phyloP scores from a whole-genome alignment of 1,284 basidiomycete species.

The Apiotrichum veenhuisii region DNA sequence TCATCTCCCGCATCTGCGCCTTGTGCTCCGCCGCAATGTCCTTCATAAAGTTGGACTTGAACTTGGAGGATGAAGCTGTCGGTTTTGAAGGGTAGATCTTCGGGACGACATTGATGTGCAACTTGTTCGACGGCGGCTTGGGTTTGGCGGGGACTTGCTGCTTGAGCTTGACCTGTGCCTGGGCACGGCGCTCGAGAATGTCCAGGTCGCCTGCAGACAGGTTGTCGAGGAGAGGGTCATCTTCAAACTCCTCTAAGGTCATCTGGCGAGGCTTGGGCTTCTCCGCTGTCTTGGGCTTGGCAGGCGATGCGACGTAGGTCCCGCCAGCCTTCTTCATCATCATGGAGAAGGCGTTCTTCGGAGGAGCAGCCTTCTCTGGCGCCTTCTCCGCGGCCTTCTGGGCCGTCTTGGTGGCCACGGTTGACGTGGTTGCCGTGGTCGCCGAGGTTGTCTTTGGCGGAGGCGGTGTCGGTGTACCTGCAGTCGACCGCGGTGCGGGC shows the following conservation, averaged over 20 bases:
- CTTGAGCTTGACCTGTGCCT: slow-evolving; percentile 17
- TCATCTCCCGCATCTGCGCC: slow-evolving; percentile 9
- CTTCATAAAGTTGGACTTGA: slow-evolving; percentile 41
- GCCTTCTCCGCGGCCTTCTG: not conserved
- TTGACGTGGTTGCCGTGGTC: too few relatives aligned
- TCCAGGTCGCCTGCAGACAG: slow-evolving; percentile 40
- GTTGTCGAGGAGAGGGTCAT: slow-evolving; percentile 36
- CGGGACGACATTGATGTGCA: slow-evolving; percentile 40
- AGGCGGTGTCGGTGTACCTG: not conserved
- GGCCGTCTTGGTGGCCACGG: too few relatives aligned
- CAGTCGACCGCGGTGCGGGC: not conserved
- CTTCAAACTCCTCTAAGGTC: slow-evolving; percentile 34
- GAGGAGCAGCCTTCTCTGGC: slow-evolving; percentile 5
- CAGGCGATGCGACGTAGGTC: slow-evolving; percentile 8
- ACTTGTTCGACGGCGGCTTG: slow-evolving; percentile 19
- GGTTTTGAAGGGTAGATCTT: slow-evolving; percentile 21
- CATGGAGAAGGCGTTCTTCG: slow-evolving; percentile 45
- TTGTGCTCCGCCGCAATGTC: slow-evolving; percentile 37
- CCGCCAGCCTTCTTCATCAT: slow-evolving; percentile 44
- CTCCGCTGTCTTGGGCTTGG: not conserved
- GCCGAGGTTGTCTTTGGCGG: not conserved
- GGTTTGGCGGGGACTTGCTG: slow-evolving; percentile 3
- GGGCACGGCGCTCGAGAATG: slow-evolving; percentile 39
- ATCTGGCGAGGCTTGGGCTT: slow-evolving; percentile 19
- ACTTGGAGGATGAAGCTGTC: slow-evolving; percentile 15